Conservation (phyloP, 1,284 basidiomycete species). For the Schizophyllum amplum region DNA sequence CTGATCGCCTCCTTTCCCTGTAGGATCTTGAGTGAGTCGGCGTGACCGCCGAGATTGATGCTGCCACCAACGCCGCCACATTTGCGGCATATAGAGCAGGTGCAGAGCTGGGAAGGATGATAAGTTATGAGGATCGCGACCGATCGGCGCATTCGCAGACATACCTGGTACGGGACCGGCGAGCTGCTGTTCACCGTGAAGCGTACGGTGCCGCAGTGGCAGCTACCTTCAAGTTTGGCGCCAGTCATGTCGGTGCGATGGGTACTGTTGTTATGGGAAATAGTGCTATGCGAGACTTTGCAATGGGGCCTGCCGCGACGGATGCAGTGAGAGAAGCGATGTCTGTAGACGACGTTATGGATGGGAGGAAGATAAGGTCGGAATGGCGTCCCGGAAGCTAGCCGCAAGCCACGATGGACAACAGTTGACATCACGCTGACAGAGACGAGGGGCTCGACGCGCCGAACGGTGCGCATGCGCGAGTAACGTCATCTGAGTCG, state of each 20-base stretch:
- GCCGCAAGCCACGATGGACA: background rate
- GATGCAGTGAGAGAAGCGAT: no score
- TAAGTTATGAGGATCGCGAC: background rate
- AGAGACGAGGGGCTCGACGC: background rate
- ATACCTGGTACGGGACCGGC: constrained; percentile 49
- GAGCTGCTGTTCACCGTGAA: constrained; percentile 48
- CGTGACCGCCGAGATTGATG: constrained; percentile 47
- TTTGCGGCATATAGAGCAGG: constrained; percentile 59
- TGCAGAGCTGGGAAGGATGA: constrained; percentile 33
- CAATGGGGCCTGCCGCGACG: no score
- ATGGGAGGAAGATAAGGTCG: no score
- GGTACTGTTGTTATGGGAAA: no score
- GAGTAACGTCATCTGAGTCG: background rate
- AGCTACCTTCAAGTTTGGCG: constrained; percentile 45
- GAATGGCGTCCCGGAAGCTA: no score
- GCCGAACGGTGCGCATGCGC: background rate
- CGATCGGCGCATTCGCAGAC: background rate
- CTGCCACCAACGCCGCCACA: constrained; percentile 52
- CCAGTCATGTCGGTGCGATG: background rate
- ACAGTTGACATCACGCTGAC: background rate
- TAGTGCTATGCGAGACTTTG: background rate
- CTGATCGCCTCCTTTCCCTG: constrained; percentile 44
- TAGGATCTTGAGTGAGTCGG: constrained; percentile 36
- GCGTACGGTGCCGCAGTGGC: constrained; percentile 51
- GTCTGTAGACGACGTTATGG: no score